phyloP scores from a whole-genome alignment of 805 yeast species.

The Candida loeiensis region DNA sequence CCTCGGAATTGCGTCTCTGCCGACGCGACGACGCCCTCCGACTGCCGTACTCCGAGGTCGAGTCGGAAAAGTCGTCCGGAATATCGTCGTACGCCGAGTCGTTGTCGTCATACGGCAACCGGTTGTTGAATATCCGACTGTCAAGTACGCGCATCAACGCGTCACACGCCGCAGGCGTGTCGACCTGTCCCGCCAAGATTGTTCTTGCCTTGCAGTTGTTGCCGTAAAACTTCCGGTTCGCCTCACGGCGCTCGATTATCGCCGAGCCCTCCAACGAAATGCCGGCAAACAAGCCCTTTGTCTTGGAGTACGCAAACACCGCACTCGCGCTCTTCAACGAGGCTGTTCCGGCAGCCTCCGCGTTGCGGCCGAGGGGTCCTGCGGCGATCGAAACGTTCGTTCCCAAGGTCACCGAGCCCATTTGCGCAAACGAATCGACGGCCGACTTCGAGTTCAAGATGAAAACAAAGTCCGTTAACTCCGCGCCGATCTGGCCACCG shows the following conservation, averaged over 20 bases:
- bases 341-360: constrained; percentile 96
- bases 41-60: constrained; percentile 39
- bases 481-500: constrained; percentile 97
- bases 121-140: constrained; percentile 72
- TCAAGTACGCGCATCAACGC: constrained; percentile 82
- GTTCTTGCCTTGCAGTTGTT: constrained; percentile 80
- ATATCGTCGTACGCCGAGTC: constrained; percentile 70
- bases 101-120: constrained; percentile 49
- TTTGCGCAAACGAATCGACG: constrained; percentile 88
- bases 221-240: constrained; percentile 93
- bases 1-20: constrained; percentile 26
- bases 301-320: constrained; percentile 88
- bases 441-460: constrained; percentile 84
- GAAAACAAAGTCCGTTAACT: constrained; percentile 92
- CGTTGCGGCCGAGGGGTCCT: constrained; percentile 95
- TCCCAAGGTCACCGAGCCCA: constrained; percentile 92
- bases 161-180: constrained; percentile 89
- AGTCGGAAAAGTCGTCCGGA: constrained; percentile 63
- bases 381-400: constrained; percentile 95
- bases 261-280: constrained; percentile 96
- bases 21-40: constrained; percentile 18
- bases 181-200: constrained; percentile 83
- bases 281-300: constrained; percentile 96
- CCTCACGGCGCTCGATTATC: constrained; percentile 94
- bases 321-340: constrained; percentile 85